phyloP scores from a whole-genome alignment of 2,329 filamentous ascomycete genomes.

The Nemania sp. region DNA sequence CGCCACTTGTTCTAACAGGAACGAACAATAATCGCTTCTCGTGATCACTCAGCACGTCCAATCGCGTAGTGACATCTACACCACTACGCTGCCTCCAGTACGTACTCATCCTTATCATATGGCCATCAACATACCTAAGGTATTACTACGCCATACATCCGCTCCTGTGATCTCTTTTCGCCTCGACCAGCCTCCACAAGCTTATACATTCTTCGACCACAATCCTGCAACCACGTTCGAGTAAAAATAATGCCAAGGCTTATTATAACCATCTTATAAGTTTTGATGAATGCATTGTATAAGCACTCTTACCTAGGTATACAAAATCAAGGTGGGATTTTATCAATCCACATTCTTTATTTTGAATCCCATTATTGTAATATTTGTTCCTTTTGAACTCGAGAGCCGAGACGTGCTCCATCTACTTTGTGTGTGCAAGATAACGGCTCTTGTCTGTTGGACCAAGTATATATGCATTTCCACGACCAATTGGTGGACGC shows the following conservation, averaged over 20 bases:
- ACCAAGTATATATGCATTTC: not conserved
- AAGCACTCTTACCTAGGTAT: not conserved
- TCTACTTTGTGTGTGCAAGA: not conserved
- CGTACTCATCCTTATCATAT: not conserved
- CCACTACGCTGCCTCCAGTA: constrained; percentile 15
- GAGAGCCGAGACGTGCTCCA: not conserved
- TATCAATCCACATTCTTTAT: constrained; percentile 25
- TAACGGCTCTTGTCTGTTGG: constrained; percentile 1
- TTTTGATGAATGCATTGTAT: not conserved
- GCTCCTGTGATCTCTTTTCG: not conserved
- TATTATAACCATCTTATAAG: not conserved
- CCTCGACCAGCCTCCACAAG: not conserved
- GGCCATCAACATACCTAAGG: constrained; percentile 14
- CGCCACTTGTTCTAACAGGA: constrained; percentile 10
- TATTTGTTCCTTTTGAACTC: not conserved
- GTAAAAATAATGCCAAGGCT: not conserved
- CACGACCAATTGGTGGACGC: not conserved
- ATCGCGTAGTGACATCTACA: constrained; percentile 23
- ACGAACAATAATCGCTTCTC: constrained; percentile 20
- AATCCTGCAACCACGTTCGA: not conserved
- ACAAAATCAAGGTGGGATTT: constrained; percentile 24
- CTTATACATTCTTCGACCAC: not conserved
- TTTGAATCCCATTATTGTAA: constrained; percentile 12
- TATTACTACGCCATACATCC: constrained; percentile 19
- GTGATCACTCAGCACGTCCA: constrained; percentile 19